Evolutionary conservation across 345 rosid genomes (phyloP).

Genomic region (Theobroma cacao): DNA sequence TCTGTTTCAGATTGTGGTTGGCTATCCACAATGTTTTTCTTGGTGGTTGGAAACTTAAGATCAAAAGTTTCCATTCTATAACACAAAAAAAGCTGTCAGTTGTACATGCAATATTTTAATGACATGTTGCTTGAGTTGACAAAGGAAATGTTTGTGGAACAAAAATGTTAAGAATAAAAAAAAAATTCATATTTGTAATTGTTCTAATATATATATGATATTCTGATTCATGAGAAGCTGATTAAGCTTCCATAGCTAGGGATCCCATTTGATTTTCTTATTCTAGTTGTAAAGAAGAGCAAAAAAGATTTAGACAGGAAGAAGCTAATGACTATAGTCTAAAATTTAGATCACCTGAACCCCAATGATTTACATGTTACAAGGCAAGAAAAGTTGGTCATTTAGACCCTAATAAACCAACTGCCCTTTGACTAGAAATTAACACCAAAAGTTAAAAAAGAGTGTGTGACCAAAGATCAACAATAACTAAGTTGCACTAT

Average conservation of each 20-base stretch:
- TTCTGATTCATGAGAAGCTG: not conserved
- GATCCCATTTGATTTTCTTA: not conserved
- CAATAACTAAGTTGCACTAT: not conserved
- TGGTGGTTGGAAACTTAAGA: slow-evolving; percentile 21
- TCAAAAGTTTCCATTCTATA: not conserved
- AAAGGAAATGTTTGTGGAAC: not conserved
- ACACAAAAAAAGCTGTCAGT: not conserved
- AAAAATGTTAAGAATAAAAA: slow-evolving; percentile 4
- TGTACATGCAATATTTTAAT: not conserved
- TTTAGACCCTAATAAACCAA: not conserved
- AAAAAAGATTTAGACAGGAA: not conserved
- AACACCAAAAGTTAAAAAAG: not conserved
- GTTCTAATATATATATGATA: not conserved
- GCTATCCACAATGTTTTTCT: not conserved
- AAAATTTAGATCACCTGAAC: not conserved
- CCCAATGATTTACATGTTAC: not conserved
- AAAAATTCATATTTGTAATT: not conserved
- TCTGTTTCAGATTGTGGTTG: not conserved
- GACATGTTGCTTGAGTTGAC: not conserved
- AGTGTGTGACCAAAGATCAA: too few relatives aligned
- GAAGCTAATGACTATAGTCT: not conserved
- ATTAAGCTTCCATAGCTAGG: not conserved
- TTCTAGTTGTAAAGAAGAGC: not conserved
- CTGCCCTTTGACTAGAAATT: not conserved
- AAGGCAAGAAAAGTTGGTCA: not conserved